Base-by-base conservation (phyloP, 139 green algal species). In the Astrephomene gubernaculifera region DNA sequence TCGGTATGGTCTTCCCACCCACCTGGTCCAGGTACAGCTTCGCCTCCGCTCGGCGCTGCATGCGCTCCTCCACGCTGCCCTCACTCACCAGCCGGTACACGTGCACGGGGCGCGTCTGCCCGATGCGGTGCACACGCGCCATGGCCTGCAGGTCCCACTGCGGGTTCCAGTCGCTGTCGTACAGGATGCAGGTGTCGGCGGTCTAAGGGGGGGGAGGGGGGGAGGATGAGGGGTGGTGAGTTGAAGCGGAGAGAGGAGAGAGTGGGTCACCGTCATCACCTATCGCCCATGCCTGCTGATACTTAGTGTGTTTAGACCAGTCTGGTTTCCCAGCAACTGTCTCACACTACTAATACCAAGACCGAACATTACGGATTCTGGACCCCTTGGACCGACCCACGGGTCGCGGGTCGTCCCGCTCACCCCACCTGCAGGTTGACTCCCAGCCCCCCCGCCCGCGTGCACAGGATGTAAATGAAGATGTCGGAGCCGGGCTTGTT, bases 101-200 rank as follows among this genome's bases (percentile, higher is more conserved):
- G 83, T 95, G 93, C 71, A 94, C 90, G 4, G 88, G 86, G 61
- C 85, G 85, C 43, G 86, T 94, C 83, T 88, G 83, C 25, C 83
- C 87, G 39, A 91, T 91, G 85, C 97, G 92, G 89, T 99, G 97
- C 14, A 96, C 97, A 8, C 97, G 94, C 0, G 90, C 95, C 96
- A 98, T 98, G 64, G 97, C 97, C 88, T 98, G 95, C 85, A 98
- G 89, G 88, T 98, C 96, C 68, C 86, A 88, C 86, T 92, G 86
- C 33, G 90, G 83, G 79, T 92, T 92, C 90, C 90, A 91, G 87
- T 92, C 86, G 65, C 73, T 85, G 92, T 98, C 96, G 73, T 95
- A 98, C 65, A 98, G 95, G 82, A 98, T 94, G 67, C 90, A 90
- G 2, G 94, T 98, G 87, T 98, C 96, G 38, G 96, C 96, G 0